Evolutionary conservation across 768 basidiomycete species (phyloP).

Genomic region (Boletus reticulatus): DNA sequence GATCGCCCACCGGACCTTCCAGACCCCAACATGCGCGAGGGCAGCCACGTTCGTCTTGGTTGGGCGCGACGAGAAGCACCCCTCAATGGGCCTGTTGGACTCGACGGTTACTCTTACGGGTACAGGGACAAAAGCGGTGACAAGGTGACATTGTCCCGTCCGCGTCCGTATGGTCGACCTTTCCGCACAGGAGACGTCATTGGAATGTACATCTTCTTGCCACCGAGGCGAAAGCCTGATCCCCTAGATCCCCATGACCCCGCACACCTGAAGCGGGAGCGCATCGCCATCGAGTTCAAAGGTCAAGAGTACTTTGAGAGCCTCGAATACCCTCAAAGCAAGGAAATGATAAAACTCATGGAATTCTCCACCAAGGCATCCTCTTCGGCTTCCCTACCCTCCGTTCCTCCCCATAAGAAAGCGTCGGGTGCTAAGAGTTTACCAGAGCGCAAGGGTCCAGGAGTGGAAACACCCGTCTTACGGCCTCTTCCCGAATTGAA

Average conservation of each 20-base stretch:
- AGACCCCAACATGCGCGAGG: slow-evolving; percentile 54
- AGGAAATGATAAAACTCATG: slow-evolving; percentile 91
- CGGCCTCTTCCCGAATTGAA: slow-evolving; percentile 69
- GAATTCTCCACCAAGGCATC: slow-evolving; percentile 66
- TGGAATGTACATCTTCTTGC: slow-evolving; percentile 91
- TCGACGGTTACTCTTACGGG: slow-evolving; percentile 93
- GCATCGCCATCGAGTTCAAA: slow-evolving; percentile 92
- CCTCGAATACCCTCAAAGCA: slow-evolving; percentile 81
- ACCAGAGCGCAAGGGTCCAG: slow-evolving; percentile 50
- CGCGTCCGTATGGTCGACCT: slow-evolving; percentile 68
- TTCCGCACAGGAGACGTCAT: slow-evolving; percentile 86
- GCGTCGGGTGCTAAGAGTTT: slow-evolving; percentile 64
- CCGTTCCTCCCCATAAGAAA: slow-evolving; percentile 57
- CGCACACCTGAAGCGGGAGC: slow-evolving; percentile 80
- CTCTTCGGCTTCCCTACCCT: slow-evolving; percentile 53
- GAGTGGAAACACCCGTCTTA: slow-evolving; percentile 39
- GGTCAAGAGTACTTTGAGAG: slow-evolving; percentile 97
- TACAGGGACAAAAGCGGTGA: slow-evolving; percentile 91
- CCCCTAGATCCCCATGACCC: slow-evolving; percentile 73
- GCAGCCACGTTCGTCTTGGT: slow-evolving; percentile 85
- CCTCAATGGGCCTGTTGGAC: slow-evolving; percentile 89
- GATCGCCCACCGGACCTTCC: slow-evolving; percentile 40
- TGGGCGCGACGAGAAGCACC: slow-evolving; percentile 92
- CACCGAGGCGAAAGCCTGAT: slow-evolving; percentile 57
- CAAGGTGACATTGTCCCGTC: slow-evolving; percentile 81